Evolutionary conservation across 495 filamentous ascomycete species (phyloP).

Genomic region (Hypoxylon lenormandii): DNA sequence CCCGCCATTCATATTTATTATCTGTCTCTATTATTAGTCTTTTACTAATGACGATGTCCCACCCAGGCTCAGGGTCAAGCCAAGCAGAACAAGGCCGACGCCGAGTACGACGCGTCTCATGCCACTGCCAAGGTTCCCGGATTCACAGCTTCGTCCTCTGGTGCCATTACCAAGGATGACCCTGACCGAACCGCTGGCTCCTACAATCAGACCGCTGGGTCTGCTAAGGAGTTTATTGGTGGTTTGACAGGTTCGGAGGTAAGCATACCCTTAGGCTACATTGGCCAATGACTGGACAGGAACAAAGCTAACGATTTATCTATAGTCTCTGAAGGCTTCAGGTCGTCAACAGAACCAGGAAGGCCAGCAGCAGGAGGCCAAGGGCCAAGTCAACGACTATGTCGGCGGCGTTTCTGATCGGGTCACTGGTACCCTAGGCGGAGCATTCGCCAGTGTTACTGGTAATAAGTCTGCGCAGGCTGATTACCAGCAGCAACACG

Average conservation of each 20-base stretch:
- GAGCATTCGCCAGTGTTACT: constrained; percentile 73
- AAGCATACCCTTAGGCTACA: constrained; percentile 14
- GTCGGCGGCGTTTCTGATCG: constrained; percentile 78
- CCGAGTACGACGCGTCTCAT: constrained; percentile 76
- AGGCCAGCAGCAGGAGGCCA: constrained; percentile 84
- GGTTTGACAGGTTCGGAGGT: constrained; percentile 78
- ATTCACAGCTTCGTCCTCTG: constrained; percentile 73
- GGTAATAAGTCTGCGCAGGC: constrained; percentile 74
- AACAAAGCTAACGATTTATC: neutral
- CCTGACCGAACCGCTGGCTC: constrained; percentile 75
- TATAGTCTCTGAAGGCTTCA: constrained; percentile 71
- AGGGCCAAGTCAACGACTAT: constrained; percentile 83
- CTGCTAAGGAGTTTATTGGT: constrained; percentile 84
- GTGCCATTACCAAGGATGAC: constrained; percentile 77
- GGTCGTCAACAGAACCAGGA: constrained; percentile 82
- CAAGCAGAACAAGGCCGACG: constrained; percentile 70
- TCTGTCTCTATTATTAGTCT: neutral
- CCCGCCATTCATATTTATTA: neutral
- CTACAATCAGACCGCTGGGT: constrained; percentile 88
- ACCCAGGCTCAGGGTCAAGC: constrained; percentile 63
- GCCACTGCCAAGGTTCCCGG: constrained; percentile 77
- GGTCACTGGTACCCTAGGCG: constrained; percentile 76
- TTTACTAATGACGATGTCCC: constrained; percentile 23
- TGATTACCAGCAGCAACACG: constrained; percentile 75
- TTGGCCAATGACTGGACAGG: neutral